Conservation (phyloP, 495 filamentous ascomycete genomes). For the Tuber melanosporum region DNA sequence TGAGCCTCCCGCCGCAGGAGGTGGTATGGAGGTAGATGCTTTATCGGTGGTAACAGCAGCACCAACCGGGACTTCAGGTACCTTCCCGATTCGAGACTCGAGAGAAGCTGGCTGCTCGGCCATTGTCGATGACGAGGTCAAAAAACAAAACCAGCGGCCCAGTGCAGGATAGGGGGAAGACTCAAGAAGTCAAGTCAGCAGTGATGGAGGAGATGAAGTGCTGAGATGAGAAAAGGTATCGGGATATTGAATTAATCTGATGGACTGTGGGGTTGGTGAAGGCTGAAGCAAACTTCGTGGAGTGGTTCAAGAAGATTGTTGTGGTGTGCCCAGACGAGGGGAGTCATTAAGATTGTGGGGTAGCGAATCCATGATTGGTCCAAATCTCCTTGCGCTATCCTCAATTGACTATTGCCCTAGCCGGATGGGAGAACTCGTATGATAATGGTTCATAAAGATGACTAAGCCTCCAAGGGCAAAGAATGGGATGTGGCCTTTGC, state of each 20-base stretch:
- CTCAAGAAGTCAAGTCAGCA: not conserved
- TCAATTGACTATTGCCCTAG: not conserved
- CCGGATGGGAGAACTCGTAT: not conserved
- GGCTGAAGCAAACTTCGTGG: not conserved
- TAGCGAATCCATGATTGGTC: not conserved
- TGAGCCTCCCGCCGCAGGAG: constrained; percentile 19
- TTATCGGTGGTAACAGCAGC: constrained; percentile 2
- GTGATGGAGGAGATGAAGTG: not conserved
- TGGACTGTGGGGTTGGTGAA: not conserved
- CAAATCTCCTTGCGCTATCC: not conserved
- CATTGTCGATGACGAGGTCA: constrained; percentile 29
- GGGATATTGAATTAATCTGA: not conserved
- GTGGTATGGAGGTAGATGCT: constrained; percentile 1
- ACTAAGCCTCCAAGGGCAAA: not conserved
- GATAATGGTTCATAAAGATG: not conserved
- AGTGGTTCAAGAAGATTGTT: not conserved
- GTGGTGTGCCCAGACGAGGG: not conserved
- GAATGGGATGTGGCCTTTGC: not conserved
- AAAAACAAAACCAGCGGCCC: not conserved
- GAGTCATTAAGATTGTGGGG: not conserved
- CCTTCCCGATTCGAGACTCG: constrained; percentile 38
- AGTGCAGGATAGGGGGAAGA: not conserved
- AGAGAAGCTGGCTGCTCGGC: constrained; percentile 25
- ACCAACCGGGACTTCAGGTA: constrained; percentile 14
- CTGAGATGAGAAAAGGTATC: not conserved